Base-by-base conservation (phyloP, 768 basidiomycete species). In the Sarcodon sp. region DNA sequence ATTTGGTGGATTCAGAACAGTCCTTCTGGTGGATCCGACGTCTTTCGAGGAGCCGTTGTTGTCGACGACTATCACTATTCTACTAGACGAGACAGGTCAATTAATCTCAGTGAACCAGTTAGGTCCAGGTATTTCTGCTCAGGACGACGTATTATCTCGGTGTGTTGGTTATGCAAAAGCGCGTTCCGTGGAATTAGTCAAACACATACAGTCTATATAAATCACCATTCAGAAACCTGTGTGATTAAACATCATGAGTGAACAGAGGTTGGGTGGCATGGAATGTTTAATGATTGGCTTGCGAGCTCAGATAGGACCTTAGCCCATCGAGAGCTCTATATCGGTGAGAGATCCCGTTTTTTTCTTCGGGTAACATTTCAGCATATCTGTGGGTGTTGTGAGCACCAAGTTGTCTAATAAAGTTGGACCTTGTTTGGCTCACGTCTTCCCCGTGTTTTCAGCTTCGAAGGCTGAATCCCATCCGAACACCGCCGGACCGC, bases 401-500 rank as follows among this genome's bases (percentile, higher is more conserved):
- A 18, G 2, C 39, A 13, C 6, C 31, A 18, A 10, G 36, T 7
- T 4, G 27, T 11, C 12, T 33, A 6, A 21, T 15, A 46, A 45
- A 44, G 21, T 38, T 33, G 44, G 9, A 10, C 35, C 33, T 36
- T 31, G 47, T 27, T 7, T 16, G 47, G 50, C 71, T 50, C 51
- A 93, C 86, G 93, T 98, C 62, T 79, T 70, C 6, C 81, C 80
- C 15, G 74, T 80, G 8, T 77, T 83, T 44, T 76, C 70, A 0
- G 86, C 87, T 59, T 91, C 77, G 58, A 94, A 96, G 7, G 86
- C 66, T 0, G 90, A 71, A 63, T 94, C 90, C 91, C 92, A 97
- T 18, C 94, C 94, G 59, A 97, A 97, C 10, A 74, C 64, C 31
- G 70, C 66, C 0, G 80, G 73, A 0, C 94, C 94, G 39, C 93